phyloP scores from a whole-genome alignment of 2,329 filamentous ascomycete species.

The Alternaria sp. region DNA sequence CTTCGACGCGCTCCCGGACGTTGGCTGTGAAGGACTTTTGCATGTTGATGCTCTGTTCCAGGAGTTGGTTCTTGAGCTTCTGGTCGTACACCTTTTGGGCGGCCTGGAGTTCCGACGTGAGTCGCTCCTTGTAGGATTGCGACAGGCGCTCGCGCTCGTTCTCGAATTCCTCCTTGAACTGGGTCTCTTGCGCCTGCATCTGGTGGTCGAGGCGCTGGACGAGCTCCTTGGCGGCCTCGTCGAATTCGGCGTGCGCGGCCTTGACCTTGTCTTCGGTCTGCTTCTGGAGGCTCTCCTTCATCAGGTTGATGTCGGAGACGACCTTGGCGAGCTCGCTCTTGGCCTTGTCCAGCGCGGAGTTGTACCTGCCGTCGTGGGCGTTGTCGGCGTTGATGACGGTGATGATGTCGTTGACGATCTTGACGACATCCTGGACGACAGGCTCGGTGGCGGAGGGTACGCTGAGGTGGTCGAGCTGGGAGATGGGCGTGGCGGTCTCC shows the following conservation, averaged over 20 bases:
- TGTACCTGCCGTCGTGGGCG: constrained; percentile 74
- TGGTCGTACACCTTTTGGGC: constrained; percentile 82
- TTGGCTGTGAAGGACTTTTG: constrained; percentile 84
- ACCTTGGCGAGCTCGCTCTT: constrained; percentile 83
- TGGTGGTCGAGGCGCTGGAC: constrained; percentile 84
- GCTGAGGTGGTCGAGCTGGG: constrained; percentile 78
- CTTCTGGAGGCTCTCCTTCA: constrained; percentile 73
- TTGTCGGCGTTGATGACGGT: constrained; percentile 89
- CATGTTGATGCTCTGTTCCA: constrained; percentile 88
- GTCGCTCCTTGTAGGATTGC: constrained; percentile 77
- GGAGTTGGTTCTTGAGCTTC: constrained; percentile 80
- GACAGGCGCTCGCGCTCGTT: constrained; percentile 82
- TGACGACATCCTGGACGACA: constrained; percentile 89
- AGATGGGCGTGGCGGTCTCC: constrained; percentile 35
- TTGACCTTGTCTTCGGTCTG: constrained; percentile 78
- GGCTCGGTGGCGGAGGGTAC: constrained; percentile 81
- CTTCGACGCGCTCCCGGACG: constrained; percentile 81
- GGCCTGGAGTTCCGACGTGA: constrained; percentile 78
- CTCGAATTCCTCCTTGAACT: constrained; percentile 89
- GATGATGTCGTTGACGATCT: constrained; percentile 96
- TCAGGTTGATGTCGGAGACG: constrained; percentile 74
- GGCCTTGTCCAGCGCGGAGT: constrained; percentile 79
- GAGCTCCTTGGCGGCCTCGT: constrained; percentile 85
- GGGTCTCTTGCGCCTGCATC: constrained; percentile 79
- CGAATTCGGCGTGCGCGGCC: constrained; percentile 76